Evolutionary conservation across 208 protist species (phyloP).

Genomic region (Acanthamoeba triangularis): DNA sequence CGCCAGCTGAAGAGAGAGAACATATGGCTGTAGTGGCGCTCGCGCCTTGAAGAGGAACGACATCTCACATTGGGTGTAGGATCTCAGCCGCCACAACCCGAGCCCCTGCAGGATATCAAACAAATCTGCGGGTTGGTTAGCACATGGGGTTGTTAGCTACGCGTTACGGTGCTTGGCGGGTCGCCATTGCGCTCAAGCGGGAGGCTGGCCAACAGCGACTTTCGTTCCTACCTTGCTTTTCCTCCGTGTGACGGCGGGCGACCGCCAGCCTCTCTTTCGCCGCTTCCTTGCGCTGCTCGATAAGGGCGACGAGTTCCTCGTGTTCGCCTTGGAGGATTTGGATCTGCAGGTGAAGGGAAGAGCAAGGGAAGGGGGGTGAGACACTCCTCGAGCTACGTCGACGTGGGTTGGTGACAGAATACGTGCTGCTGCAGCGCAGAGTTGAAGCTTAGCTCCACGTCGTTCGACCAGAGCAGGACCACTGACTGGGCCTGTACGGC

Average conservation of each 20-base stretch:
- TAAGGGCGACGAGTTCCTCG: neutral
- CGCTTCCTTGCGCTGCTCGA: neutral
- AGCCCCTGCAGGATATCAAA: neutral
- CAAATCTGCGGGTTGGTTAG: neutral
- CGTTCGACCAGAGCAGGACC: neutral
- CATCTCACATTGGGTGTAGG: neutral
- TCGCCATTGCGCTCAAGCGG: neutral
- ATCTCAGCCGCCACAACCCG: neutral
- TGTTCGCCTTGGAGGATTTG: neutral
- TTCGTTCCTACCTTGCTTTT: neutral
- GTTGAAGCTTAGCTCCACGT: constrained; percentile 19
- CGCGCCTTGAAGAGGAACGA: neutral
- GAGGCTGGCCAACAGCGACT: neutral
- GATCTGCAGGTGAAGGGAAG: neutral
- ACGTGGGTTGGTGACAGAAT: neutral
- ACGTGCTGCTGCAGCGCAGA: neutral
- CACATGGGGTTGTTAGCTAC: no score
- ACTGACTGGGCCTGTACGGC: neutral
- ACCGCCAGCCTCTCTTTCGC: neutral
- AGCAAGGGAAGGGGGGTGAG: neutral
- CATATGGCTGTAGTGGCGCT: neutral
- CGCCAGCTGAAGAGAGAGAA: neutral
- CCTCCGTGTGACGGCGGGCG: neutral
- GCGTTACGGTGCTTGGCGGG: neutral
- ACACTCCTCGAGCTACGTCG: neutral